Evolutionary conservation across 2,329 filamentous ascomycete species (phyloP).

Genomic region (Hirsutella minnesotensis): DNA sequence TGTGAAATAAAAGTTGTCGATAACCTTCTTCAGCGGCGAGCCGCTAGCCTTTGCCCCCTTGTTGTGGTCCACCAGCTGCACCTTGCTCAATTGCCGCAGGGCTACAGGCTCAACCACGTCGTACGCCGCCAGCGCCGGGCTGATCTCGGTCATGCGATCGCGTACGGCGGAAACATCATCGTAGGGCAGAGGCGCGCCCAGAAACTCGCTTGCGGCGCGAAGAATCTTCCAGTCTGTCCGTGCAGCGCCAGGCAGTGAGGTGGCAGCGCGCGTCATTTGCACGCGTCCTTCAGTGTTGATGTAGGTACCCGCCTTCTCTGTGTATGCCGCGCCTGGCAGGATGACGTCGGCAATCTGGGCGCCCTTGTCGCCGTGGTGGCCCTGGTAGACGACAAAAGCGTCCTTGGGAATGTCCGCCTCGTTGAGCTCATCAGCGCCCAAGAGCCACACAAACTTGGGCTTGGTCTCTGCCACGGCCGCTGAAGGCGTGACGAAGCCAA

Average conservation of each 20-base stretch:
- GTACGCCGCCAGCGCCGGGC: constrained; percentile 77
- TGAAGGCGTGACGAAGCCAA: constrained; percentile 86
- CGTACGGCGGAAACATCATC: constrained; percentile 83
- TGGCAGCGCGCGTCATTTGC: constrained; percentile 85
- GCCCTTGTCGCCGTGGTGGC: constrained; percentile 90
- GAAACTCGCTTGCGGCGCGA: constrained; percentile 81
- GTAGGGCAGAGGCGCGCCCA: constrained; percentile 78
- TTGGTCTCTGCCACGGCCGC: constrained; percentile 68
- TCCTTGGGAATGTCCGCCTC: constrained; percentile 85
- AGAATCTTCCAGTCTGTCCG: constrained; percentile 99
- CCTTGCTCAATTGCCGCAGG: constrained; percentile 68
- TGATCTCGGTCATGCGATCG: constrained; percentile 92
- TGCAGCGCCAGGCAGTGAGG: constrained; percentile 75
- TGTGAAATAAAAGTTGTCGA: constrained; percentile 98
- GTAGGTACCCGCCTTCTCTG: constrained; percentile 91
- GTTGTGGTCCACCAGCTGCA: constrained; percentile 93
- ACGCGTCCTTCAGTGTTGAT: constrained; percentile 96
- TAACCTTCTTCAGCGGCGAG: constrained; percentile 68
- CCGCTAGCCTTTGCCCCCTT: constrained; percentile 68
- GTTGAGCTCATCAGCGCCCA: constrained; percentile 85
- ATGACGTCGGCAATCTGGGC: constrained; percentile 89
- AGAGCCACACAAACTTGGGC: constrained; percentile 92
- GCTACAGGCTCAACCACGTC: constrained; percentile 80
- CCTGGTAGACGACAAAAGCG: constrained; percentile 95
- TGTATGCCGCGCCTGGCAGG: constrained; percentile 89